phyloP scores from a whole-genome alignment of 2,329 filamentous ascomycete species.

The Chaetomiaceae sp. region DNA sequence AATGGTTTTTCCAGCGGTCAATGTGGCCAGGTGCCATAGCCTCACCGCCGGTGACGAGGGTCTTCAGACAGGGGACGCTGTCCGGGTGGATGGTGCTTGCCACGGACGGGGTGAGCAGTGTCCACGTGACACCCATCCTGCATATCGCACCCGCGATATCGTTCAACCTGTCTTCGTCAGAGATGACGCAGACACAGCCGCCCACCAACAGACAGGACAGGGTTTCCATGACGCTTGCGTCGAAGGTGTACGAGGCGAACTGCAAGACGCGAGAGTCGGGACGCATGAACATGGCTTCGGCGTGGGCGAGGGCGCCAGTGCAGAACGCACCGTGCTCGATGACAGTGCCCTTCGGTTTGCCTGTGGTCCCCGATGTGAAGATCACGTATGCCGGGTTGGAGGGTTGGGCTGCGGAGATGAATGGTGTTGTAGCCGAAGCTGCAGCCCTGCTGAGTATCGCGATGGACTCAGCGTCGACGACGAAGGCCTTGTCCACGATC shows the following conservation, averaged over 20 bases:
- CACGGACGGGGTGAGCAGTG: constrained; percentile 30
- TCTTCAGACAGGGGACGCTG: constrained; percentile 26
- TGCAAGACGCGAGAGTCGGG: constrained; percentile 27
- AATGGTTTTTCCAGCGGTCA: constrained; percentile 21
- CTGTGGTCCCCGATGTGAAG: constrained; percentile 52
- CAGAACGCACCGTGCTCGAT: constrained; percentile 28
- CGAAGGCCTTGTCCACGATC: constrained; percentile 6
- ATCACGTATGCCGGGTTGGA: constrained; percentile 36
- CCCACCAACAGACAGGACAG: constrained; percentile 37
- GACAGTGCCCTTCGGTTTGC: constrained; percentile 48
- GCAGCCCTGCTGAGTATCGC: neutral
- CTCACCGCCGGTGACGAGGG: constrained; percentile 29
- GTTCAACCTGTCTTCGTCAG: constrained; percentile 38
- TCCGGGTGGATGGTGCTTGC: constrained; percentile 28
- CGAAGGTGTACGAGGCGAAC: constrained; percentile 38
- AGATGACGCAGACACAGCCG: constrained; percentile 40
- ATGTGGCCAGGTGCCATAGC: constrained; percentile 25
- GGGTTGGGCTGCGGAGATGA: constrained; percentile 11
- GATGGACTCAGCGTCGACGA: constrained; percentile 16
- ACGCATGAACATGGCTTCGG: constrained; percentile 22
- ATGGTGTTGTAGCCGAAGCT: neutral
- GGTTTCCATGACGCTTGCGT: constrained; percentile 38
- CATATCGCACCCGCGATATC: constrained; percentile 33
- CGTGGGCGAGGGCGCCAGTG: constrained; percentile 23
- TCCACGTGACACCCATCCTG: constrained; percentile 27